phyloP scores from a whole-genome alignment of 441 rosid species.

The Manihot esculenta region DNA sequence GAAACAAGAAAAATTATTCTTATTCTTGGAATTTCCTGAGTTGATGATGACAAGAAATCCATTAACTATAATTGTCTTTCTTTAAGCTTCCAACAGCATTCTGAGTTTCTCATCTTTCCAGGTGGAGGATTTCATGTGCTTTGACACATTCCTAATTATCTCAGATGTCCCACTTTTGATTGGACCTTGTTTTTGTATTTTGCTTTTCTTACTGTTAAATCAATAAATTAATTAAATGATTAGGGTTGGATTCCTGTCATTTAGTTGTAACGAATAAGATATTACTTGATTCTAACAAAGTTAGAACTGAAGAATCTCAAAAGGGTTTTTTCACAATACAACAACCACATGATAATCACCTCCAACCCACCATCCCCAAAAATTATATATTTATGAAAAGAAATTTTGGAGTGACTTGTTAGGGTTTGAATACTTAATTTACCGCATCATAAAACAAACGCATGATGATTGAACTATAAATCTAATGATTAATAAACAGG shows the following conservation, averaged over 20 bases:
- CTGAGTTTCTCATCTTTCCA: constrained; percentile 17
- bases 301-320: constrained; percentile 14
- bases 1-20: constrained; percentile 15
- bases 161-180: neutral
- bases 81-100: constrained; percentile 19
- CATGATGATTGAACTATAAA: too few species aligned
- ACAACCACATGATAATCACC: constrained; percentile 1
- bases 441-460: too few species aligned
- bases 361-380: neutral
- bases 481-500: too few species aligned
- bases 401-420: too few species aligned
- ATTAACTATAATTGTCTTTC: constrained; percentile 11
- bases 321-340: constrained; percentile 17
- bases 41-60: constrained; percentile 43
- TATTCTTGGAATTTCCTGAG: constrained; percentile 27
- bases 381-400: too few species aligned
- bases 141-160: constrained; percentile 11
- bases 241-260: constrained; percentile 1
- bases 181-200: constrained; percentile 13
- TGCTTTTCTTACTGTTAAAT: constrained; percentile 4
- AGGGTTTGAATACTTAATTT: too few species aligned
- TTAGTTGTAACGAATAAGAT: neutral
- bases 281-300: constrained; percentile 20
- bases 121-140: constrained; percentile 19
- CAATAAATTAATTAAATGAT: constrained; percentile 19